These are phyloP conservation scores for Agaricus subrufescens DNA, from an alignment of 768 basidiomycete genomes.

Conservation along the genomic window DNA sequence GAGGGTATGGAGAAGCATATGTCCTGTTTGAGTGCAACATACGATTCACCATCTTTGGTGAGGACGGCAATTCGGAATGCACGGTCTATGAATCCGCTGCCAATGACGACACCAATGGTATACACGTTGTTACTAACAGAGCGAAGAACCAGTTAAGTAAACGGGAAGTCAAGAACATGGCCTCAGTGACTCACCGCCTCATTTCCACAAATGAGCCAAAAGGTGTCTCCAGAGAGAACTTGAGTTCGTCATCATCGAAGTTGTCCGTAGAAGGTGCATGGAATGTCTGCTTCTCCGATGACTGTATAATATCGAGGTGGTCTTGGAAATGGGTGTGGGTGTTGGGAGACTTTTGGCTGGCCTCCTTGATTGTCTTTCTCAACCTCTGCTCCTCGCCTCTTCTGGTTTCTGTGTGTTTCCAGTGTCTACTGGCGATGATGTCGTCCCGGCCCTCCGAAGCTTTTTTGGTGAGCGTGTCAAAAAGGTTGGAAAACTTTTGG, in stretches of 20 bases:
- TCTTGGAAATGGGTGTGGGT: neutral
- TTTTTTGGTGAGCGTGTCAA: too few relatives aligned
- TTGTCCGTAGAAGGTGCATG: neutral
- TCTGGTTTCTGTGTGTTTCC: slow-evolving; percentile 29
- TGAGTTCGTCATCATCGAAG: slow-evolving; percentile 11
- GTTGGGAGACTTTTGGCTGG: too few relatives aligned
- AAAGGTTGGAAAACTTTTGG: neutral
- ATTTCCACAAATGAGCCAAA: slow-evolving; percentile 44
- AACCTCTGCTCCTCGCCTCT: slow-evolving; percentile 37
- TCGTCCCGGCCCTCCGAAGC: neutral
- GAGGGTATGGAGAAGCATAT: slow-evolving; percentile 57
- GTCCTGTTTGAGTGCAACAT: slow-evolving; percentile 45
- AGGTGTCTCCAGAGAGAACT: slow-evolving; percentile 18
- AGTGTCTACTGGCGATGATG: slow-evolving; percentile 13
- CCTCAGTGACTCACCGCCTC: slow-evolving; percentile 30
- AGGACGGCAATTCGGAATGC: slow-evolving; percentile 17
- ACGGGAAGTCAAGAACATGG: neutral
- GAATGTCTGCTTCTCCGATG: neutral
- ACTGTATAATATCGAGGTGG: neutral
- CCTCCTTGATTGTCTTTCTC: slow-evolving; percentile 12
- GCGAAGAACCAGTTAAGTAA: neutral
- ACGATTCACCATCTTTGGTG: slow-evolving; percentile 50
- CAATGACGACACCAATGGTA: slow-evolving; percentile 26
- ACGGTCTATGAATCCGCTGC: slow-evolving; percentile 15
- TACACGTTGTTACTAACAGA: slow-evolving; percentile 21